Evolutionary conservation across 2,329 filamentous ascomycete genomes (phyloP), one percentile per base, ranked within the genome.

Genomic region (Penicillium janthinellum): DNA sequence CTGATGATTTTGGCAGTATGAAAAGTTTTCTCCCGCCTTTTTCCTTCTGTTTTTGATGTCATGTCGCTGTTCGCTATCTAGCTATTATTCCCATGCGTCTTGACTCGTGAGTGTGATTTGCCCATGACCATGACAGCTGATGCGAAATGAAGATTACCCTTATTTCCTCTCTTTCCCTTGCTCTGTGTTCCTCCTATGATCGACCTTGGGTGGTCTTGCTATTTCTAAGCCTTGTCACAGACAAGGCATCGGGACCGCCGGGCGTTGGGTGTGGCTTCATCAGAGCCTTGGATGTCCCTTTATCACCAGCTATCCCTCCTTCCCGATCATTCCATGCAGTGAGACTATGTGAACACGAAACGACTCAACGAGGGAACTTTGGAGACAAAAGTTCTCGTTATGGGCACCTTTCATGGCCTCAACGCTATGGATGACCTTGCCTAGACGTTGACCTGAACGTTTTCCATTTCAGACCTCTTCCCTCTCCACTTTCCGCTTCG

Each of bases 51-150:
- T 60, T 64, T 61, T 65, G 51, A 58, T 61, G 56, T 66, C 63
- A 64, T 68, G 61, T 64, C 59, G 47, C 58, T 62, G 51, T 60
- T 69, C 59, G 61, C 65, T 67, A 71, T 71, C 64, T 66, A 69
- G 67, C 68, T 71, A 65, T 66, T 70, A 69, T 73, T 71, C 68
- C 67, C 68, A 70, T 71, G 67, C 70, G 68, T 67, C 67, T 71
- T 71, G 70, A 70, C 66, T 71, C 66, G 62, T 66, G 68, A 71
- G 68, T 72, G 68, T 70, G 34, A 31, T 71, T 66, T 71, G 69
- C 67, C 65, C 62, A 71, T 70, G 70, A 74, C 67, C 67, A 69
- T 71, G 70, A 71, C 66, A 69, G 71, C 71, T 65, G 69, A 71
- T 69, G 66, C 70, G 70, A 70, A 71, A 70, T 70, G 65, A 70